phyloP scores from a whole-genome alignment of 768 basidiomycete species.

The Panus rudis region DNA sequence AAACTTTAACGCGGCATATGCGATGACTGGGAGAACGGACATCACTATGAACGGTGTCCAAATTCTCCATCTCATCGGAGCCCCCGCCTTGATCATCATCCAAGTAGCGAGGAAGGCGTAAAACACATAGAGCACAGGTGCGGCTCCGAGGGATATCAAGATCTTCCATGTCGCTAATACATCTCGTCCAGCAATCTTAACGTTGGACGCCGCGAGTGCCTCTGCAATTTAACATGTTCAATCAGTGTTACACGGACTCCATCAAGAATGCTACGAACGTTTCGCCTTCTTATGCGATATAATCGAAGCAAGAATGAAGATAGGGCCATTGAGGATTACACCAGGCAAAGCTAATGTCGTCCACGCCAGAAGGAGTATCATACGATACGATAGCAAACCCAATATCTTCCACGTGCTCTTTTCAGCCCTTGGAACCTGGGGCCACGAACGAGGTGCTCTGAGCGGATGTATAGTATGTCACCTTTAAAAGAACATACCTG shows the following conservation, averaged over 20 bases:
- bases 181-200: constrained; percentile 90
- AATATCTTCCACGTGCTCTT: constrained; percentile 82
- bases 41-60: constrained; percentile 73
- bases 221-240: constrained; percentile 39
- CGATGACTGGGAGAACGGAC: constrained; percentile 73
- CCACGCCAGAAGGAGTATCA: constrained; percentile 74
- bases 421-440: constrained; percentile 76
- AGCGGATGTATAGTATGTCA: too few species aligned
- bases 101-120: constrained; percentile 77
- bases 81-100: constrained; percentile 59
- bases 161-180: constrained; percentile 97
- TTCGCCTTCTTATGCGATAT: constrained; percentile 82
- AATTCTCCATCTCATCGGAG: constrained; percentile 54
- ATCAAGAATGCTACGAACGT: constrained; percentile 37
- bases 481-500: constrained; percentile 50
- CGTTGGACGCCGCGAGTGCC: constrained; percentile 89
- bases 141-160: constrained; percentile 80
- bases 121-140: constrained; percentile 76
- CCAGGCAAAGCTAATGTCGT: constrained; percentile 81
- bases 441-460: too few species aligned
- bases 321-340: constrained; percentile 83
- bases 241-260: neutral
- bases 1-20: constrained; percentile 89
- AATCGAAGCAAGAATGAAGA: constrained; percentile 88
- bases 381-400: constrained; percentile 75